These are phyloP conservation scores for Cyclostephanos invisitatus DNA, from an alignment of 108 stramenopile species.

Conservation along the genomic window DNA sequence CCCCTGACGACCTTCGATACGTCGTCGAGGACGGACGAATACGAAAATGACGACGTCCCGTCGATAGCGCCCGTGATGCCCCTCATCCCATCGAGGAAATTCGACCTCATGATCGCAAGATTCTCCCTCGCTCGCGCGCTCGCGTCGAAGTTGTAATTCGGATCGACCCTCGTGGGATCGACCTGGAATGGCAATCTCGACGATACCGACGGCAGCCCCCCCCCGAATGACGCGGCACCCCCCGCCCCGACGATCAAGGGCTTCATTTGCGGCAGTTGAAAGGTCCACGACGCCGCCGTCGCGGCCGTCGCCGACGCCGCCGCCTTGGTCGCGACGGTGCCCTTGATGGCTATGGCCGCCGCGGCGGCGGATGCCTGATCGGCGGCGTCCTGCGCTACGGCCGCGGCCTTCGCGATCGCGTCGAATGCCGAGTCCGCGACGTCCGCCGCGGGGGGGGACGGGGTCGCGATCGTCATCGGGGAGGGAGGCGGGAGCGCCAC, in stretches of 20 bases:
- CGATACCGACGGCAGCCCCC: too few relatives aligned
- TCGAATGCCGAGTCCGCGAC: slow-evolving; percentile 18
- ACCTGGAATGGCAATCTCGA: slow-evolving; percentile 11
- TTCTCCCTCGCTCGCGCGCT: slow-evolving; percentile 21
- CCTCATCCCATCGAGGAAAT: slow-evolving; percentile 9
- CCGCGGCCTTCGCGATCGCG: slow-evolving; percentile 18
- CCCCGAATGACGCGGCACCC: too few relatives aligned
- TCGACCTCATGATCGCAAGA: slow-evolving; percentile 27
- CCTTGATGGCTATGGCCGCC: slow-evolving; percentile 22
- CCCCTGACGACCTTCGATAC: neutral
- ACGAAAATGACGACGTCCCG: too few relatives aligned
- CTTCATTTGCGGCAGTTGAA: too few relatives aligned
- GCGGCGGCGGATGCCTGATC: slow-evolving; percentile 35
- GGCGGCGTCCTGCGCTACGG: slow-evolving; percentile 28
- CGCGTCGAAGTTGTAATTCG: slow-evolving; percentile 22
- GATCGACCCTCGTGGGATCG: slow-evolving; percentile 22
- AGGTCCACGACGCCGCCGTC: neutral
- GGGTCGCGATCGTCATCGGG: neutral
- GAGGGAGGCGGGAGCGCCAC: neutral
- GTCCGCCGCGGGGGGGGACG: neutral
- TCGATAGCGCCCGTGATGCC: neutral
- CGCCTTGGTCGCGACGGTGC: slow-evolving; percentile 13
- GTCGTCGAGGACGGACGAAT: neutral
- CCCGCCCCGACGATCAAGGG: neutral
- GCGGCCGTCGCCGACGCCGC: neutral